phyloP scores from a whole-genome alignment of 805 yeast genomes.

The Hanseniaspora vineae region DNA sequence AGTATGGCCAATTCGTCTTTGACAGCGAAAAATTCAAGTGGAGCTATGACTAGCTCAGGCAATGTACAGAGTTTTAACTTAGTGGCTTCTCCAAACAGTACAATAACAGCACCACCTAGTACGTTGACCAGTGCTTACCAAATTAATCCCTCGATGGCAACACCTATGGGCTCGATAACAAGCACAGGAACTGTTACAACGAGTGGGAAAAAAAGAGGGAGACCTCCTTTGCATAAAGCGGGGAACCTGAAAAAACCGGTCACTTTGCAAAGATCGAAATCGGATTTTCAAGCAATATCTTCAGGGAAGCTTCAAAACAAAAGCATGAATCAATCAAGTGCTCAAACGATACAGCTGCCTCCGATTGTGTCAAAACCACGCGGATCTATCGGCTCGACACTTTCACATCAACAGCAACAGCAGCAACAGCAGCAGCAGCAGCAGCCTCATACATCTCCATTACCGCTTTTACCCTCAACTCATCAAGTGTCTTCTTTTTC shows the following conservation, averaged over 20 bases:
- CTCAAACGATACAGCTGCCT: constrained; percentile 5
- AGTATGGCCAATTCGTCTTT: not conserved
- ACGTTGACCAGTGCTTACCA: not conserved
- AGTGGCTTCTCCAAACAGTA: not conserved
- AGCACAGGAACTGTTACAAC: not conserved
- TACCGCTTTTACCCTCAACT: not conserved
- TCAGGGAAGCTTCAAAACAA: constrained; percentile 3
- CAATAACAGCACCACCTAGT: not conserved
- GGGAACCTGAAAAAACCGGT: constrained; percentile 3
- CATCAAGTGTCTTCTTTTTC: too few relatives aligned
- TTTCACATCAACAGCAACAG: not conserved
- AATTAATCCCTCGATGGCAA: not conserved
- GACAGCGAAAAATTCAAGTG: not conserved
- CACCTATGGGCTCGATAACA: not conserved
- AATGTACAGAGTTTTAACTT: not conserved
- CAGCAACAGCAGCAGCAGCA: not conserved
- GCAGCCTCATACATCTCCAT: not conserved
- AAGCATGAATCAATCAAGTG: constrained; percentile 8
- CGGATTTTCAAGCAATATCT: not conserved
- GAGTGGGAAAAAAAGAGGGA: not conserved
- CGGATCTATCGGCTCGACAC: not conserved
- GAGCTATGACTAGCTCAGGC: not conserved
- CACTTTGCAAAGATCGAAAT: constrained; percentile 3
- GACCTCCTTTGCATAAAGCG: not conserved
- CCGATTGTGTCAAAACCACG: not conserved